Evolutionary conservation across 352 stramenopile species (phyloP).

Genomic region (Thalassiosira sp.): DNA sequence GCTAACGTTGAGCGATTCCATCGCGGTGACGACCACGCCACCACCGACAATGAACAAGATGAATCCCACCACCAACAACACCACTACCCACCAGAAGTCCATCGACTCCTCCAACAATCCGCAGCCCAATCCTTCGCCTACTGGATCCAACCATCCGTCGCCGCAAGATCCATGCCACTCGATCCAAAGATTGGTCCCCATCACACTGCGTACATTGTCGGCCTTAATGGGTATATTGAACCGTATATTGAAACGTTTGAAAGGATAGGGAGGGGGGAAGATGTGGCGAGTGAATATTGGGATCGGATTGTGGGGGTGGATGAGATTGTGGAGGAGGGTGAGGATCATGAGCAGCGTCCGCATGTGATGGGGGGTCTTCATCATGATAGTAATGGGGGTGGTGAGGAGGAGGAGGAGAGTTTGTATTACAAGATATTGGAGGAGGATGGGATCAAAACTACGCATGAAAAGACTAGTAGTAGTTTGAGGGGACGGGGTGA

Average conservation of each 20-base stretch:
- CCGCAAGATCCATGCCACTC: slow-evolving; percentile 20
- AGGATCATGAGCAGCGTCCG: background rate
- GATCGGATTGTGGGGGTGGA: background rate
- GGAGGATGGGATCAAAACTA: slow-evolving; percentile 9
- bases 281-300: background rate
- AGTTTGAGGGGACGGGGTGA: background rate
- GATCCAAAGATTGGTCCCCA: slow-evolving; percentile 40
- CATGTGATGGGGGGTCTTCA: background rate
- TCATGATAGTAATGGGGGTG: no score
- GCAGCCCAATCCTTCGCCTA: slow-evolving; percentile 15
- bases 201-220: no score
- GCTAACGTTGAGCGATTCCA: no score
- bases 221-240: no score
- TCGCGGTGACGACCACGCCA: no score
- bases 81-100: background rate
- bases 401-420: no score
- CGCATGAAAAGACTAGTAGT: background rate
- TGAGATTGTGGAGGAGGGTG: background rate
- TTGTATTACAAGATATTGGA: slow-evolving; percentile 18
- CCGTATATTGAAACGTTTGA: no score
- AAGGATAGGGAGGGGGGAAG: background rate
- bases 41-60: no score
- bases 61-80: no score
- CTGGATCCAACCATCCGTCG: slow-evolving; percentile 14
- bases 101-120: slow-evolving; percentile 1